Evolutionary conservation across 2,329 filamentous ascomycete species (phyloP), one percentile per base, ranked within the genome.

Genomic region (Davidsoniella virescens): DNA sequence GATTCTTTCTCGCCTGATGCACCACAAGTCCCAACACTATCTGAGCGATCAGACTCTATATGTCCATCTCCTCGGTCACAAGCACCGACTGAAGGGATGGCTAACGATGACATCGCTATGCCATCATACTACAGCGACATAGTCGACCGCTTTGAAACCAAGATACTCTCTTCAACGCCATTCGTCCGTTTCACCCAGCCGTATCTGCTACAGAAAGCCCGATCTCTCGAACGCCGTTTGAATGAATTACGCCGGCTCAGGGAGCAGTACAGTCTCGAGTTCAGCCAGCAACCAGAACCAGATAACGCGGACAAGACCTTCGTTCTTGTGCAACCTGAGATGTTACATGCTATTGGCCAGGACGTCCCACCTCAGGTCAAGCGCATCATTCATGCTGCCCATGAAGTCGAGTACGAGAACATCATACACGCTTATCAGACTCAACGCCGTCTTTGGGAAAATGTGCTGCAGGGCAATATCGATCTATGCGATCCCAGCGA

Each of bases 321-420:
- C 57, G 82, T 93, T 57, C 74, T 98, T 8, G 93, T 98, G 55
- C 86, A 84, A 54, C 90, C 92, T 1, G 86, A 94, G 57, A 96
- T 96, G 88, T 84, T 98, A 0, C 86, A 94, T 58, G 76, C 83
- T 52, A 80, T 87, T 43, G 79, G 86, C 1, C 81, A 85, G 49
- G 81, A 82, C 57, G 84, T 86, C 3, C 85, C 88, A 0, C 78
- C 79, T 42, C 87, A 94, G 60, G 85, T 95, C 29, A 87, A 88
- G 67, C 90, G 96, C 58, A 87, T 96, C 45, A 68, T 98, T 5
- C 87, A 92, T 61, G 92, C 92, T 18, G 88, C 95, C 10, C 88
- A 96, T 63, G 87, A 95, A 61, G 88, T 88, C 2, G 92, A 98
- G 63, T 95, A 96, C 58, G 88, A 98, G 62, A 94, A 92, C 64